Conservation (phyloP, 1,139 yeast genomes). For the Candida frijolesensis region DNA sequence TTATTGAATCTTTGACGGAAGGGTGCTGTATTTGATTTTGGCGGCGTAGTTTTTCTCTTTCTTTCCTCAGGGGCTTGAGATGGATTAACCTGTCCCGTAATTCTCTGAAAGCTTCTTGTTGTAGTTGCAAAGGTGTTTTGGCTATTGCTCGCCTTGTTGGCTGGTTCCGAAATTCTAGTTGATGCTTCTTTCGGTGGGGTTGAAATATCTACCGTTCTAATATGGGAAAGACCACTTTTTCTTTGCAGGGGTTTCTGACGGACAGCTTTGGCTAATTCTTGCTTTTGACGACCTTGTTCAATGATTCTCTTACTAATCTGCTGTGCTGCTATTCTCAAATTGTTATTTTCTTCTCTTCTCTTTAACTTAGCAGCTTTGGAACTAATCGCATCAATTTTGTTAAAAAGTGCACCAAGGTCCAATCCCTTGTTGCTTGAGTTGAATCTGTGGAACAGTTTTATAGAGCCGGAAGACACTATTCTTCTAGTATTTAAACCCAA, state of each 20-base stretch:
- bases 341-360: not conserved
- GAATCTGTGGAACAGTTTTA: conserved; percentile 9
- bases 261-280: not conserved
- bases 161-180: too few species aligned
- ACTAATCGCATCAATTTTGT: conserved; percentile 37
- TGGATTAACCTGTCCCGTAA: too few species aligned
- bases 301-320: not conserved
- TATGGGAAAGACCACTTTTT: too few species aligned
- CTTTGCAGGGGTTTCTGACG: too few species aligned
- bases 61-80: not conserved
- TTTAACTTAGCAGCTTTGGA: conserved; percentile 10
- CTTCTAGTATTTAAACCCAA: conserved; percentile 10
- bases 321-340: not conserved
- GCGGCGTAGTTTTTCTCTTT: not conserved
- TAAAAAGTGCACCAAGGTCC: conserved; percentile 33
- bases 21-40: not conserved
- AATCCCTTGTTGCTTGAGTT: conserved; percentile 10
- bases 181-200: too few species aligned
- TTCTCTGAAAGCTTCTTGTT: too few species aligned
- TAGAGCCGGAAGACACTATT: conserved; percentile 6
- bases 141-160: too few species aligned
- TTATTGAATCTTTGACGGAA: not conserved
- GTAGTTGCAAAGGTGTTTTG: too few species aligned
- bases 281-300: not conserved
- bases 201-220: too few species aligned